These are phyloP conservation scores for Rhynchosporium agropyri DNA, from an alignment of 2,329 filamentous ascomycete species.

Conservation along the genomic window DNA sequence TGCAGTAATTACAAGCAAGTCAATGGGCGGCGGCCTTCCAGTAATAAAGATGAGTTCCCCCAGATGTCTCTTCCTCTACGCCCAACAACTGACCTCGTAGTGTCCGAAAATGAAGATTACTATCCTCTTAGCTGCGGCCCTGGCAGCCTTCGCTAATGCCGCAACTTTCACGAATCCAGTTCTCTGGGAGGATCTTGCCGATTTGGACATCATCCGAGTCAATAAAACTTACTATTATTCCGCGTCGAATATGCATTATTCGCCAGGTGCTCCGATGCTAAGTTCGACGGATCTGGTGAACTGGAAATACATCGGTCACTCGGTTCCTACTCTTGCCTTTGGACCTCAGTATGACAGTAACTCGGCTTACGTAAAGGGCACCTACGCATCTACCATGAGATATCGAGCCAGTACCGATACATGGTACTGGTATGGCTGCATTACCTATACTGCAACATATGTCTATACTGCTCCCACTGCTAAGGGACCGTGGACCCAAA, in stretches of 20 bases:
- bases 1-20: too few relatives aligned
- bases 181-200: constrained; percentile 58
- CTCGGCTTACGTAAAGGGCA: constrained; percentile 55
- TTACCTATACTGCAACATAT: constrained; percentile 54
- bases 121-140: not conserved
- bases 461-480: constrained; percentile 52
- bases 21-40: too few relatives aligned
- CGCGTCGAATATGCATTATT: constrained; percentile 59
- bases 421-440: constrained; percentile 62
- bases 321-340: constrained; percentile 50
- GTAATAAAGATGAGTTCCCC: too few relatives aligned
- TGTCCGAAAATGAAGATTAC: not conserved
- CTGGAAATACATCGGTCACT: constrained; percentile 52
- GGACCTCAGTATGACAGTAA: constrained; percentile 53
- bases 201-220: constrained; percentile 56
- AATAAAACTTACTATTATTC: constrained; percentile 55
- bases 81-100: too few relatives aligned
- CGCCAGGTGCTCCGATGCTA: constrained; percentile 57
- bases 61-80: too few relatives aligned
- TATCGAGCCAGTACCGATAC: constrained; percentile 52
- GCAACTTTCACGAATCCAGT: constrained; percentile 49
- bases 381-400: constrained; percentile 57
- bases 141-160: not conserved
- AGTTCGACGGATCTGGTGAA: constrained; percentile 58
- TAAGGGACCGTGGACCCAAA: constrained; percentile 49